These are phyloP conservation scores for Carex kokanica DNA, from an alignment of 176 grass and related monocot species.

Conservation along the genomic window DNA sequence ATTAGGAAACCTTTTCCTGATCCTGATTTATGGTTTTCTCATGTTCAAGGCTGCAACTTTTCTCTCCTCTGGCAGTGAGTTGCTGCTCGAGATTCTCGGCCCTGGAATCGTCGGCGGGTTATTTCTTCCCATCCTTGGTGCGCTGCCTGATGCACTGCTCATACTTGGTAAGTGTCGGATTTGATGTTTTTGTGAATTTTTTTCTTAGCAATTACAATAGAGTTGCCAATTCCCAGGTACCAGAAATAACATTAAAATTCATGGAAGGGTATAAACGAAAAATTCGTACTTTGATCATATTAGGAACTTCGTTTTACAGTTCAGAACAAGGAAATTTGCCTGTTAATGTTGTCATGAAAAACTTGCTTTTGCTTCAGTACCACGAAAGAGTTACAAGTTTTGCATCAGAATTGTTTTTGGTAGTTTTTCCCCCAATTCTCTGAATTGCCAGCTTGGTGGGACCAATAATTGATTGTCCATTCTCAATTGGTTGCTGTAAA, in stretches of 20 bases:
- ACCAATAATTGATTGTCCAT: neutral
- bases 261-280: neutral
- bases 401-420: neutral
- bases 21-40: conserved; percentile 68
- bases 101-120: conserved; percentile 86
- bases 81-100: conserved; percentile 82
- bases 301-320: neutral
- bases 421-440: neutral
- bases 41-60: conserved; percentile 90
- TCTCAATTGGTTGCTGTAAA: neutral
- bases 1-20: conserved; percentile 67
- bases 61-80: conserved; percentile 82
- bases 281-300: neutral
- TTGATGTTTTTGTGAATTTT: neutral
- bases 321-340: neutral
- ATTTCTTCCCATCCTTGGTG: conserved; percentile 86
- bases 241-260: neutral
- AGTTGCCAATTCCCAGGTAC: neutral
- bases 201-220: neutral
- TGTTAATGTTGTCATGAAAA: neutral
- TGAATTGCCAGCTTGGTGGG: neutral
- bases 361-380: neutral
- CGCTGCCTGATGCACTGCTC: conserved; percentile 74
- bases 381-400: neutral
- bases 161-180: conserved; percentile 51